Evolutionary conservation across 2,329 filamentous ascomycete species (phyloP).

Genomic region (Aureobasidium namibiae): DNA sequence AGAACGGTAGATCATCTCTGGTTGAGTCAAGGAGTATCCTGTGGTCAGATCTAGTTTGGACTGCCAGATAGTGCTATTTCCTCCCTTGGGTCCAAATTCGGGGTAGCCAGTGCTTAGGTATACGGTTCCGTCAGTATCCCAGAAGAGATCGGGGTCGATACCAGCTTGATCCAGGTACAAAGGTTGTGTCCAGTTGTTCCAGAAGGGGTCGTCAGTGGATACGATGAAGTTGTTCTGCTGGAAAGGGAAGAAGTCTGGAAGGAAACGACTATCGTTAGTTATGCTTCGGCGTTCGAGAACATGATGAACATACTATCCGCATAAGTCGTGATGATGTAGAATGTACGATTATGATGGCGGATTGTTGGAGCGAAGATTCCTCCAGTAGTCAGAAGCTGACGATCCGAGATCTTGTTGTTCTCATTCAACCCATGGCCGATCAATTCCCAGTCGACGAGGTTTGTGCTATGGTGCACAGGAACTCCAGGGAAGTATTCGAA

Average conservation of each 20-base stretch:
- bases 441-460: neutral
- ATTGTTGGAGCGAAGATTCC: neutral
- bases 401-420: neutral
- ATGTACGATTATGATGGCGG: neutral
- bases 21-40: neutral
- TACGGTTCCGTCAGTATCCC: neutral
- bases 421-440: neutral
- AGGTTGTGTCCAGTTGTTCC: neutral
- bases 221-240: neutral
- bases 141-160: slow-evolving; percentile 1
- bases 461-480: neutral
- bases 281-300: neutral
- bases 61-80: neutral
- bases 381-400: neutral
- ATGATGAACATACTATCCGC: neutral
- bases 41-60: neutral
- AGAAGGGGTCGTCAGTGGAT: neutral
- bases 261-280: neutral
- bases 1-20: neutral
- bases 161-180: slow-evolving; percentile 1
- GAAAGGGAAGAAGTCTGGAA: neutral
- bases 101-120: neutral
- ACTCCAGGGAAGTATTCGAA: neutral
- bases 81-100: neutral
- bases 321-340: slow-evolving; percentile 1